Conservation (phyloP, 169 alveolate genomes). For the Cryptosporidium muris region DNA sequence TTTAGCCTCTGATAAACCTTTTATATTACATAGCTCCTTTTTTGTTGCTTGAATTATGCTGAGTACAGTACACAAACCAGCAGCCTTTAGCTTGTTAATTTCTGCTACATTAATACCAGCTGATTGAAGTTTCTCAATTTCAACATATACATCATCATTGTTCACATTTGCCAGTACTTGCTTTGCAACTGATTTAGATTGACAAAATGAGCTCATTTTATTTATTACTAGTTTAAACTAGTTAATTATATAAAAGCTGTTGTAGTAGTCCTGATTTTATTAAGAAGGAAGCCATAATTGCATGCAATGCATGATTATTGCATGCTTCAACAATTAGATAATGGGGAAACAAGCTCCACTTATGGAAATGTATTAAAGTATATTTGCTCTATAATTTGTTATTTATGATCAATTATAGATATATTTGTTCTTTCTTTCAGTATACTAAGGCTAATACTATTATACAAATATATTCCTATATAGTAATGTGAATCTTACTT, state of each 20-base stretch:
- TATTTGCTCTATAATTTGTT: no score
- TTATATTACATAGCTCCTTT: constrained; percentile 80
- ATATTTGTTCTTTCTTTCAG: no score
- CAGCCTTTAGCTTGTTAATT: constrained; percentile 87
- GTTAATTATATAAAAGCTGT: no score
- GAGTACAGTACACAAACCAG: constrained; percentile 90
- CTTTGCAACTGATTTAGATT: constrained; percentile 66
- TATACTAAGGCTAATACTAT: no score
- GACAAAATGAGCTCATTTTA: constrained; percentile 65
- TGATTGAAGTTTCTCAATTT: constrained; percentile 84
- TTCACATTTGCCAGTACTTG: constrained; percentile 57
- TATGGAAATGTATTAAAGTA: no score
- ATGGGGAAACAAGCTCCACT: no score
- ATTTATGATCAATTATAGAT: no score
- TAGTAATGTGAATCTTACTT: no score
- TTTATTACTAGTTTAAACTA: background rate
- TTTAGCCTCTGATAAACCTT: constrained; percentile 87
- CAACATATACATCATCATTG: constrained; percentile 71
- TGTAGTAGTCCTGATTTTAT: no score
- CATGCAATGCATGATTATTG: background rate
- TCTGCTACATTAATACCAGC: constrained; percentile 91
- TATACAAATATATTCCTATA: no score
- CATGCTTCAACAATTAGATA: no score
- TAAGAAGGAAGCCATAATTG: background rate
- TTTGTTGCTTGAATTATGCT: constrained; percentile 87